Percentiles rank a stretch among this genome's conserved stretches.
These are phyloP conservation scores for Moniliella sp. DNA, from an alignment of 1,284 basidiomycete genomes.

Conservation along the genomic window DNA sequence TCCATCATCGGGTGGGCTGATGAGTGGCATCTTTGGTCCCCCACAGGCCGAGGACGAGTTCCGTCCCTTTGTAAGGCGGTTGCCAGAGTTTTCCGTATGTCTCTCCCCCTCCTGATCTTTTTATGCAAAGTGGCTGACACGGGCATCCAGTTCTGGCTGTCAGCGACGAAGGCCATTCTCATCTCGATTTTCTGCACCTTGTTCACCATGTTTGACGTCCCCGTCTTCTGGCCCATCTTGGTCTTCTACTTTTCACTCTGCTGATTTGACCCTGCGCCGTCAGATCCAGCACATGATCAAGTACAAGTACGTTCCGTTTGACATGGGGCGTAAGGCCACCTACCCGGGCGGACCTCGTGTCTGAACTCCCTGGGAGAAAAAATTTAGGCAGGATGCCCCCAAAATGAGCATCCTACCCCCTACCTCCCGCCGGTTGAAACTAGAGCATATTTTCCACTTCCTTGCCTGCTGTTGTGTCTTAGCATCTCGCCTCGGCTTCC, in stretches of 20 bases:
- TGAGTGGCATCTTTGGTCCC: constrained; percentile 25
- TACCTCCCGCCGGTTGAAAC: no score
- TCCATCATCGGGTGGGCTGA: constrained; percentile 22
- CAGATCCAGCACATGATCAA: constrained; percentile 71
- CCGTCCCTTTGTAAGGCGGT: constrained; percentile 66
- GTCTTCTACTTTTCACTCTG: constrained; percentile 49
- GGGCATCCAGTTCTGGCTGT: constrained; percentile 56
- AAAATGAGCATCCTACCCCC: no score
- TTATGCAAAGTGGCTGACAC: no score
- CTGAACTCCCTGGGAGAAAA: no score
- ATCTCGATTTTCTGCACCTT: constrained; percentile 45
- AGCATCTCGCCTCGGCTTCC: no score
- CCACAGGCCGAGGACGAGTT: constrained; percentile 24
- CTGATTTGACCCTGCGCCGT: constrained; percentile 34
- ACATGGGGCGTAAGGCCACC: constrained; percentile 62
- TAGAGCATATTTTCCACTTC: no score
- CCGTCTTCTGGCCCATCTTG: constrained; percentile 93
- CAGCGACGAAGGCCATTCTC: constrained; percentile 65
- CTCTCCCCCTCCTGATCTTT: no score
- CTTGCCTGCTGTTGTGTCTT: no score
- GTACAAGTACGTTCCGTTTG: constrained; percentile 70
- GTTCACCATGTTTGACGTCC: constrained; percentile 51
- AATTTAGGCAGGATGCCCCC: no score
- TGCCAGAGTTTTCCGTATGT: no score
- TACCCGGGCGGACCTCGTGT: no score